phyloP scores from a whole-genome alignment of 2,329 filamentous ascomycete species.

The Colletotrichum spaethianum region DNA sequence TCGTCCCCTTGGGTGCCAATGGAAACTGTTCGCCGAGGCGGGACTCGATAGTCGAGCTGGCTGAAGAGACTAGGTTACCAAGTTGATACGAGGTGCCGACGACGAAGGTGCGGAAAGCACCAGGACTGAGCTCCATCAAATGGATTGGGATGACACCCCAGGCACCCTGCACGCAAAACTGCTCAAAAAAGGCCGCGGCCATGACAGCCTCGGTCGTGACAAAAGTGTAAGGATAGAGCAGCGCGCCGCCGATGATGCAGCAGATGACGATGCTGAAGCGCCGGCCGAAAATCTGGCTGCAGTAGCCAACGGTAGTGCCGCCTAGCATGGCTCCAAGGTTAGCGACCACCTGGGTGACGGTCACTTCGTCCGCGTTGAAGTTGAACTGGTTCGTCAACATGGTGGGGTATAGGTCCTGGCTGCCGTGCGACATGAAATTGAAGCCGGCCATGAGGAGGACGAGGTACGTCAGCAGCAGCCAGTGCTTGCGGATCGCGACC shows the following conservation, averaged over 20 bases:
- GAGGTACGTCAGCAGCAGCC: slow-evolving; percentile 84
- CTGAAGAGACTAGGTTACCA: slow-evolving; percentile 80
- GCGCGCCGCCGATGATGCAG: slow-evolving; percentile 76
- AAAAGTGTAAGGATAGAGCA: slow-evolving; percentile 89
- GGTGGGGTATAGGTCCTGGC: slow-evolving; percentile 74
- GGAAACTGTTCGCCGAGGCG: slow-evolving; percentile 83
- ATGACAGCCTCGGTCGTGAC: slow-evolving; percentile 74
- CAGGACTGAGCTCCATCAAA: slow-evolving; percentile 82
- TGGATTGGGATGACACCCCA: slow-evolving; percentile 86
- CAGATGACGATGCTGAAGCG: slow-evolving; percentile 78
- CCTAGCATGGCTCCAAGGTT: slow-evolving; percentile 80
- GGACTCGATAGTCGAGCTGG: slow-evolving; percentile 82
- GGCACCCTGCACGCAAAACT: slow-evolving; percentile 83
- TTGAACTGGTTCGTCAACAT: slow-evolving; percentile 70
- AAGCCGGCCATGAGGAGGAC: slow-evolving; percentile 92
- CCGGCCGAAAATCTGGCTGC: slow-evolving; percentile 78
- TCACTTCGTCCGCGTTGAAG: slow-evolving; percentile 69
- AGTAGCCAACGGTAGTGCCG: slow-evolving; percentile 77
- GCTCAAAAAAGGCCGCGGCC: slow-evolving; percentile 87
- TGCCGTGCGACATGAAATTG: slow-evolving; percentile 91
- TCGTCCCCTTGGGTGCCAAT: slow-evolving; percentile 68
- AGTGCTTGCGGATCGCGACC: slow-evolving; percentile 83
- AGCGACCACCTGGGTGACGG: slow-evolving; percentile 79
- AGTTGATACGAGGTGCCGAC: slow-evolving; percentile 83
- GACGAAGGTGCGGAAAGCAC: slow-evolving; percentile 80